phyloP scores from a whole-genome alignment of 768 basidiomycete species.

The Hydnomerulius pinastri region DNA sequence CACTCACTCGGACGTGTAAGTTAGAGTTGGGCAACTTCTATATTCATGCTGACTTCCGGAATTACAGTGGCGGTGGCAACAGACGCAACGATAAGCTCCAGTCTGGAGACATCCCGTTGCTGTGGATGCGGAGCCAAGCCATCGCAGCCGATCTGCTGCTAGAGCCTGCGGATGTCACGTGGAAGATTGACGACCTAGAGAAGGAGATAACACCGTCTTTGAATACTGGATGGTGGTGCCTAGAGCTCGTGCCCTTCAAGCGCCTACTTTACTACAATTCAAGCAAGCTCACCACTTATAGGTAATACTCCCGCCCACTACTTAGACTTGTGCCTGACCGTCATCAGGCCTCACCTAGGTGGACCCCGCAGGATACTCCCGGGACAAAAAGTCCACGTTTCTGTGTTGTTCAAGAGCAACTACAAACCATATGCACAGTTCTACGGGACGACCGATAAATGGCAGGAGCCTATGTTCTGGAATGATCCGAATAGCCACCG shows the following conservation, averaged over 20 bases:
- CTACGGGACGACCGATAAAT: slow-evolving; percentile 18
- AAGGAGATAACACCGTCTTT: slow-evolving; percentile 21
- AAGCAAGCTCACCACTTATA: slow-evolving; percentile 23
- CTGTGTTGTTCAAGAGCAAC: slow-evolving; percentile 30
- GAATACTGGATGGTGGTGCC: slow-evolving; percentile 18
- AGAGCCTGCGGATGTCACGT: slow-evolving; percentile 24
- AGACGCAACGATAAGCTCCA: slow-evolving; percentile 28
- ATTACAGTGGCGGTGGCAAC: slow-evolving; percentile 29
- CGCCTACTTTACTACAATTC: slow-evolving; percentile 32
- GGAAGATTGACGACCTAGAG: slow-evolving; percentile 30
- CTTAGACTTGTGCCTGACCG: slow-evolving; percentile 4
- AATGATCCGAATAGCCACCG: slow-evolving; percentile 24
- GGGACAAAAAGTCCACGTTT: slow-evolving; percentile 35
- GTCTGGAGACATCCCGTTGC: slow-evolving; percentile 28
- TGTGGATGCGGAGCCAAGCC: slow-evolving; percentile 36
- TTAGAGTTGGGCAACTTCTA: background rate
- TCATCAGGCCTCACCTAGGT: slow-evolving; percentile 27
- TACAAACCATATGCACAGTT: slow-evolving; percentile 29
- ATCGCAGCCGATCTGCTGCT: slow-evolving; percentile 25
- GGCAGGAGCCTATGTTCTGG: slow-evolving; percentile 34
- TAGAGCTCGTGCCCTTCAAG: slow-evolving; percentile 26
- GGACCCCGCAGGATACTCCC: slow-evolving; percentile 26
- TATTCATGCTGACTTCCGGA: slow-evolving; percentile 1
- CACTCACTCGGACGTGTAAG: slow-evolving; percentile 41
- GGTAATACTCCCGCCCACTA: background rate